Evolutionary conservation across 176 grass and related monocot genomes (phyloP), one percentile per base, ranked within the genome.

Genomic region (Stipa capillata): DNA sequence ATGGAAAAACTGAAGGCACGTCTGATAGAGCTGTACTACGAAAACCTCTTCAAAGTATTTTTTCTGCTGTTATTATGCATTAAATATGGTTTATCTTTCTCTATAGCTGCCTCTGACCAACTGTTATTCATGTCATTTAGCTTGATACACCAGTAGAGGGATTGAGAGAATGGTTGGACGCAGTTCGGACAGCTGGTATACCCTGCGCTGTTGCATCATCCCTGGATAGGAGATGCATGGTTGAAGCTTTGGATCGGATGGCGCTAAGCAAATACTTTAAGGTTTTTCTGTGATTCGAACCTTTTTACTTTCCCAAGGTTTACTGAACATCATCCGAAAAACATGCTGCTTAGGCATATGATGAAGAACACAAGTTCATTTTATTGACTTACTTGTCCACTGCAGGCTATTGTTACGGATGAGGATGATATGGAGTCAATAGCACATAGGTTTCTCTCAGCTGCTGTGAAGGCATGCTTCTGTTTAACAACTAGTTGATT

Each of bases 391-490:
- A 2, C 6, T 23, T 60, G 53, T 54, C 41, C 45, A 83, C 17
- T 85, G 9, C 79, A 99, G 96, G 88, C 90, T 1, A 85, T 93
- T 87, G 92, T 99, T 57, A 91, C 90, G 32, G 90, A 95, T 17
- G 96, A 93, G 74, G 96, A 99, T 77, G 96, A 89, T 23, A 95
- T 99, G 96, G 96, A 99, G 52, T 99, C 96, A 20, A 99, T 95
- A 69, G 92, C 96, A 45, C 88, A 99, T 85, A 86, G 96, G 75
- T 99, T 99, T 82, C 90, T 95, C 59, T 99, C 96, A 57, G 96
- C 96, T 84, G 78, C 96, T 66, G 52, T 99, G 40, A 99, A 99
- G 92, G 96, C 82, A 84, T 72, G 84, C 2, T 53, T 83, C 23
- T 88, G 21, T 53, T 27, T 1, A 1, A 14, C 25, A n/a, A n/a